Percentiles rank a stretch among this genome's conserved stretches.
Conservation (phyloP, 257 asterid species). For the Parsonsia alboflavescens region DNA sequence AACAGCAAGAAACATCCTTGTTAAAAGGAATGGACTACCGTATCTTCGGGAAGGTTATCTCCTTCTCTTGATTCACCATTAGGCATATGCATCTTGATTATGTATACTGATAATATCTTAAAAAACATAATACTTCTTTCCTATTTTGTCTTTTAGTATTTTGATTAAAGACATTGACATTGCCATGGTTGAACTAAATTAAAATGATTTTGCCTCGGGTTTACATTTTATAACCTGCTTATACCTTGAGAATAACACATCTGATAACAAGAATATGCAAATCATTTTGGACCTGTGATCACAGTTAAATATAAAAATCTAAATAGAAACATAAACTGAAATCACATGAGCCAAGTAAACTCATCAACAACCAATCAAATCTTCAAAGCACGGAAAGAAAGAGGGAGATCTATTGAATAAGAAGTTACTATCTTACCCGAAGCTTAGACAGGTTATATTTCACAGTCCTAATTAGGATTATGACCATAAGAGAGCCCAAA, state of each 20-base stretch:
- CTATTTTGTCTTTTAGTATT: neutral
- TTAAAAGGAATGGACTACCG: conserved; percentile 34
- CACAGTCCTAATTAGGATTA: conserved; percentile 70
- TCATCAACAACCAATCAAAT: conserved; percentile 2
- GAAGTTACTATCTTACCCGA: conserved; percentile 41
- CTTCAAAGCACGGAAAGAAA: neutral
- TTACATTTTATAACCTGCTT: too few relatives aligned
- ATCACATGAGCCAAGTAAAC: neutral
- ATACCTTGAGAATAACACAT: too few relatives aligned
- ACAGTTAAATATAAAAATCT: neutral
- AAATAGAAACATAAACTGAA: neutral
- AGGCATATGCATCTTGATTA: conserved; percentile 43
- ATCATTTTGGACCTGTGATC: neutral
- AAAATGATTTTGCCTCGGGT: neutral
- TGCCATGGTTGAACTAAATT: neutral
- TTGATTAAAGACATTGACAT: neutral
- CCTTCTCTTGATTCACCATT: conserved; percentile 55
- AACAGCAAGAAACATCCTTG: neutral
- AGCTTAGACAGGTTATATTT: conserved; percentile 62
- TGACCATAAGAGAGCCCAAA: conserved; percentile 76
- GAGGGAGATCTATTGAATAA: neutral
- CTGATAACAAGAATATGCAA: too few relatives aligned
- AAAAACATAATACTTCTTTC: neutral
- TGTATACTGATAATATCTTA: neutral
- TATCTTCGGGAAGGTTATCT: conserved; percentile 68